Base-by-base conservation (phyloP, 306 rosid genomes). In the Lablab purpureus region DNA sequence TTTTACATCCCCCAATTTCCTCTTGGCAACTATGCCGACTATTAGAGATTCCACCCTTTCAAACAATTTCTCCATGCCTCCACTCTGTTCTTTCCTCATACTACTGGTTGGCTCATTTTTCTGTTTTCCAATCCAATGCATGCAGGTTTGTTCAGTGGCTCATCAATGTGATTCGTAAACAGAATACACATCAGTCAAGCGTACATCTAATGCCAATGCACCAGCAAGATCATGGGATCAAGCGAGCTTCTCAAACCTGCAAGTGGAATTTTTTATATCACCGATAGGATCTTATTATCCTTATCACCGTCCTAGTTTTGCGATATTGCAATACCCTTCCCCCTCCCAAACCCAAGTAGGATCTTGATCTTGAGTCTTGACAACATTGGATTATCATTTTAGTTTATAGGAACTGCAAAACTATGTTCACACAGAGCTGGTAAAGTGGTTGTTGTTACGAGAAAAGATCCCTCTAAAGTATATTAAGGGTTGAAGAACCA, bases 131-230 rank as follows among this genome's bases (percentile, higher is more conserved):
- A 46, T 17, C 56, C 22, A 6, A 50, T 50, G 7, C 22, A n/a
- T 5, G 10, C 17, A 22, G 10, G 55, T 50, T 46, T 18, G 14
- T 46, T 15, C 52, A 51, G 10, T 51, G 21, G 56, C 23, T 22
- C 56, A 17, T 51, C 23, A 51, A 51, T 51, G 21, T n/a, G 21
- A 67, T 77, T 25, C 67, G n/a, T 60, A 74, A 66, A 60, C 30
- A 74, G 25, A 59, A 41, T 59, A 43, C 30, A 45, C 70, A 59
- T 28, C 19, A 45, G 59, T 66, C 45, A 66, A 66, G 25, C 14
- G 47, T 34, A 49, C 72, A 76, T 64, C 54, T 36, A 65, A 50
- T 76, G 73, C 40, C 51, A 9, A 34, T 49, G 14, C 11, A 10
- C 14, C 49, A 43, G 49, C 49, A 43, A 43, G 49, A 43, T 43